Percentiles rank a stretch among this genome's conserved stretches.
Evolutionary conservation across 257 asterid species (phyloP).

Genomic region (Galeopsis tetrahit): DNA sequence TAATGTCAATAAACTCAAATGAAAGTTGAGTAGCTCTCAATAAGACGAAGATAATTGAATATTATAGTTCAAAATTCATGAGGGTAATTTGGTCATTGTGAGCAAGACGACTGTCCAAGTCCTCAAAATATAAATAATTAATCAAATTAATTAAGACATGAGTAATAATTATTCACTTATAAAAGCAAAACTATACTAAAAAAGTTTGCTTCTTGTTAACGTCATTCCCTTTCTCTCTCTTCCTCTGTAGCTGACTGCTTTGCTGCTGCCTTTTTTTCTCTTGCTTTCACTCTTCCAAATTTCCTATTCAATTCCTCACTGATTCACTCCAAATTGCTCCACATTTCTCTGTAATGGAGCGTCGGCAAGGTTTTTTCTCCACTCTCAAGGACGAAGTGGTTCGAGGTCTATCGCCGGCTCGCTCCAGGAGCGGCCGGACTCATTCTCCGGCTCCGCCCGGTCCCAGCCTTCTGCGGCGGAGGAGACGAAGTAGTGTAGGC

Average conservation of each 20-base stretch:
- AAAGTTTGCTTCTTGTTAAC: slow-evolving; percentile 40
- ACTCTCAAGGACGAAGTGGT: slow-evolving; percentile 51
- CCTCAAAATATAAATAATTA: slow-evolving; percentile 17
- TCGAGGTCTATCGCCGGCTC: slow-evolving; percentile 60
- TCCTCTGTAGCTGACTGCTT: slow-evolving; percentile 30
- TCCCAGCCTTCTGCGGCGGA: slow-evolving; percentile 46
- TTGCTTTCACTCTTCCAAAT: not conserved
- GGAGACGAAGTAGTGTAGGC: slow-evolving; percentile 38
- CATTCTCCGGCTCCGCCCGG: slow-evolving; percentile 50
- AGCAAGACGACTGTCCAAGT: slow-evolving; percentile 23
- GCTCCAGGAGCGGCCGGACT: slow-evolving; percentile 48
- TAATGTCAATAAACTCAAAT: too few species aligned
- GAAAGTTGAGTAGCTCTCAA: too few species aligned
- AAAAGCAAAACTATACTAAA: slow-evolving; percentile 6
- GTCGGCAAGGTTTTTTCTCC: slow-evolving; percentile 56
- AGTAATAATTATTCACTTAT: slow-evolving; percentile 23
- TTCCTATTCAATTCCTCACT: not conserved
- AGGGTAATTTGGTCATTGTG: slow-evolving; percentile 24
- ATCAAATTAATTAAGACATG: slow-evolving; percentile 9
- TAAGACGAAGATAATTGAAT: too few species aligned
- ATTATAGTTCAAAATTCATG: not conserved
- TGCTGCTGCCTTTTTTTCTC: slow-evolving; percentile 19
- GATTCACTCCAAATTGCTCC: not conserved
- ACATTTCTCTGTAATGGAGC: slow-evolving; percentile 45
- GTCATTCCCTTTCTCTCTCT: slow-evolving; percentile 36